Percentiles rank a stretch among this genome's conserved stretches.
Evolutionary conservation across 2,329 filamentous ascomycete genomes (phyloP).

Genomic region (Laburnicola sp.): DNA sequence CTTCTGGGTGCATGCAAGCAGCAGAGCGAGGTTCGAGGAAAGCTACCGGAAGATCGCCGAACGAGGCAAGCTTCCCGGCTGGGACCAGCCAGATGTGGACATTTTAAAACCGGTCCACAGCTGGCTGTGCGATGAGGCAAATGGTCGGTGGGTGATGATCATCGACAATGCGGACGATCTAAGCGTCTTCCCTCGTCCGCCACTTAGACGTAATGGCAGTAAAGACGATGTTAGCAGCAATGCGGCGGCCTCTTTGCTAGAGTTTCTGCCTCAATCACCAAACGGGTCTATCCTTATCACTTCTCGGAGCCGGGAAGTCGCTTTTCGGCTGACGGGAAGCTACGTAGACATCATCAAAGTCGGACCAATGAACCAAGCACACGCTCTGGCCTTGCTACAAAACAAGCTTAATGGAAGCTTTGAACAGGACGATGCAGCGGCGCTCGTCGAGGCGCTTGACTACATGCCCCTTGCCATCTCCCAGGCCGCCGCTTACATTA

Average conservation of each 20-base stretch:
- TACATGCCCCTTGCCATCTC: conserved; percentile 20
- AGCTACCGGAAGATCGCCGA: conserved; percentile 21
- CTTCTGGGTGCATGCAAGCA: conserved; percentile 23
- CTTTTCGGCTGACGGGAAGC: conserved; percentile 10
- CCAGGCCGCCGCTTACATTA: conserved; percentile 38
- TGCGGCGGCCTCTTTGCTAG: conserved; percentile 6
- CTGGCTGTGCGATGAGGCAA: conserved; percentile 21
- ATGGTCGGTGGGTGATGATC: conserved; percentile 22
- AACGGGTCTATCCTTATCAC: conserved; percentile 18
- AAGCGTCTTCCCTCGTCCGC: conserved; percentile 7
- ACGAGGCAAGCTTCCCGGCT: conserved; percentile 8
- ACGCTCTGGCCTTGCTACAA: conserved; percentile 13
- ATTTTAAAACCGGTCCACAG: conserved; percentile 15
- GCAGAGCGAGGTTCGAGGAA: conserved; percentile 12
- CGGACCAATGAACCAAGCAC: conserved; percentile 11
- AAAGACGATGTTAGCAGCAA: conserved; percentile 2
- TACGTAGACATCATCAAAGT: conserved; percentile 15
- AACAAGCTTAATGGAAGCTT: conserved; percentile 10
- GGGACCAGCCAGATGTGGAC: conserved; percentile 14
- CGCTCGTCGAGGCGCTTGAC: conserved; percentile 10
- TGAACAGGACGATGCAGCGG: background rate
- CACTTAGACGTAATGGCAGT: background rate
- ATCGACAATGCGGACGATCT: conserved; percentile 27
- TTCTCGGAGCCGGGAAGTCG: conserved; percentile 14
- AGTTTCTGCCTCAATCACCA: conserved; percentile 21